phyloP scores from a whole-genome alignment of 352 stramenopile genomes.

The Heterotrichella gracilis region DNA sequence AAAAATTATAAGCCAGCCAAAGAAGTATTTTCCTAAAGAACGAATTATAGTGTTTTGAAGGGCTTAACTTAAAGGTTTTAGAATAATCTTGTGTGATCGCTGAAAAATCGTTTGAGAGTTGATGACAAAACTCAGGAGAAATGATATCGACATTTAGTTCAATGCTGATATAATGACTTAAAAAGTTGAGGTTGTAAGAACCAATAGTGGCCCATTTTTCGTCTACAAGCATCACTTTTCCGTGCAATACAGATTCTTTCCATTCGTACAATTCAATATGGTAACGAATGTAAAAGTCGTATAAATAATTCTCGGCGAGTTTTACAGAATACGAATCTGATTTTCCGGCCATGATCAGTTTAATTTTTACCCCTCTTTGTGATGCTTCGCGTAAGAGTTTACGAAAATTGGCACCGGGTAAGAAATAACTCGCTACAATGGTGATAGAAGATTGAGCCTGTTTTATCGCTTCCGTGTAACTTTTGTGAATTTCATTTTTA shows the following conservation, averaged over 20 bases:
- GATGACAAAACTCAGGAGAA: background rate
- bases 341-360: background rate
- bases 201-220: background rate
- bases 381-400: background rate
- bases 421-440: background rate
- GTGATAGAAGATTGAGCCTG: background rate
- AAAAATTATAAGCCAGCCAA: background rate
- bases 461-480: background rate
- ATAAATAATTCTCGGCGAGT: background rate
- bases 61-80: background rate
- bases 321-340: background rate
- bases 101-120: background rate
- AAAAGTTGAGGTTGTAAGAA: background rate
- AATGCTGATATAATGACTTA: slow-evolving; percentile 2
- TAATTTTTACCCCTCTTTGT: background rate
- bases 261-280: background rate
- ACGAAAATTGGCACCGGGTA: background rate
- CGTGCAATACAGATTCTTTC: background rate
- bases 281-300: background rate
- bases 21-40: background rate
- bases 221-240: background rate
- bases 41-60: background rate
- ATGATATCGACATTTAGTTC: slow-evolving; percentile 8
- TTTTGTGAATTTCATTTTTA: background rate
- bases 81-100: background rate